Evolutionary conservation across 1,139 yeast genomes (phyloP).

Genomic region (Geotrichum bryndzae): DNA sequence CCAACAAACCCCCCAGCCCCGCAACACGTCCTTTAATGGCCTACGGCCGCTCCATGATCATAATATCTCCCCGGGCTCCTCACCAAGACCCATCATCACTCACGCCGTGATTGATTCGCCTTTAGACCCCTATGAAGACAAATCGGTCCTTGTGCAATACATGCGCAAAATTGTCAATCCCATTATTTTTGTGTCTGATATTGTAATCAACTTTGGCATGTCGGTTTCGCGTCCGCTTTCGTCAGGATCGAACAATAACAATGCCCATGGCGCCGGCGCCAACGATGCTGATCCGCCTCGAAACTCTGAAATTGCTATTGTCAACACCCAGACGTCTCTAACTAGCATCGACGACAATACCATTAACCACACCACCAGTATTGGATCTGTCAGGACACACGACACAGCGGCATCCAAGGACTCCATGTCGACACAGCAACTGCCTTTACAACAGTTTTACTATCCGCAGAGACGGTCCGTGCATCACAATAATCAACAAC

Average conservation of each 20-base stretch:
- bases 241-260: background rate
- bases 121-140: conserved; percentile 5
- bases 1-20: too few species aligned
- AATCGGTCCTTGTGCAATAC: background rate
- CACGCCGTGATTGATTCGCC: conserved; percentile 9
- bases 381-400: background rate
- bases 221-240: conserved; percentile 14
- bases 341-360: background rate
- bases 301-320: background rate
- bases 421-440: background rate
- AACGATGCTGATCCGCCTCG: background rate
- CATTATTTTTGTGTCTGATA: conserved; percentile 9
- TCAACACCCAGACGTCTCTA: background rate
- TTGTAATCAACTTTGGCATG: conserved; percentile 11
- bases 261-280: background rate
- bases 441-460: background rate
- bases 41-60: background rate
- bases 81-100: background rate
- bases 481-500: background rate
- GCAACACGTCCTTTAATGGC: too few species aligned
- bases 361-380: background rate
- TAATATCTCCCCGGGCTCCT: background rate
- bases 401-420: background rate
- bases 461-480: background rate
- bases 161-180: conserved; percentile 7